These are phyloP conservation scores for Aphanomyces cochlioides DNA, from an alignment of 352 stramenopile genomes.

Conservation along the genomic window DNA sequence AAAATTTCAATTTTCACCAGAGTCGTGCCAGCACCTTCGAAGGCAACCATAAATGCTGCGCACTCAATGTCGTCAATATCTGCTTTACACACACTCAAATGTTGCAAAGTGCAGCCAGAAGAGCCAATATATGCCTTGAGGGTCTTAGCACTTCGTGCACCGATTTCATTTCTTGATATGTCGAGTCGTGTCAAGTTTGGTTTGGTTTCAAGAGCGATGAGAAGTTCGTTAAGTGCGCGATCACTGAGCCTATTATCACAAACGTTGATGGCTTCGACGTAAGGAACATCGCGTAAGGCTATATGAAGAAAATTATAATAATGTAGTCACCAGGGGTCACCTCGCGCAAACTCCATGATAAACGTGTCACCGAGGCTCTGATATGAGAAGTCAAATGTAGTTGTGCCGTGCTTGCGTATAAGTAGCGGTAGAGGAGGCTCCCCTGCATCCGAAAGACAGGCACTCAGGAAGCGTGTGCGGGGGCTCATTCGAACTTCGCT, in stretches of 20 bases:
- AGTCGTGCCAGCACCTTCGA: constrained; percentile 39
- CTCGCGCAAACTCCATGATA: constrained; percentile 55
- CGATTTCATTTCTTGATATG: constrained; percentile 61
- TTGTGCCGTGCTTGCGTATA: constrained; percentile 54
- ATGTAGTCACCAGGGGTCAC: not conserved
- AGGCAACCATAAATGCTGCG: constrained; percentile 75
- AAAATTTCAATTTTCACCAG: no score
- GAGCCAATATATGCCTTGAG: constrained; percentile 63
- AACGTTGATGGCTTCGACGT: constrained; percentile 64
- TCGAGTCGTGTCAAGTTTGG: constrained; percentile 55
- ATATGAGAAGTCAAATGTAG: constrained; percentile 78
- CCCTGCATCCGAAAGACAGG: constrained; percentile 39
- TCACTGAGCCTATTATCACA: constrained; percentile 58
- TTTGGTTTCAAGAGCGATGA: constrained; percentile 65
- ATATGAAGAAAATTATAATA: not conserved
- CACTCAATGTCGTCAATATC: constrained; percentile 72
- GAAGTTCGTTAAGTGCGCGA: constrained; percentile 43
- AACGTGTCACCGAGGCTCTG: constrained; percentile 71
- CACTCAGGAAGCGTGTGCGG: constrained; percentile 57
- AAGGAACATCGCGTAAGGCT: constrained; percentile 50
- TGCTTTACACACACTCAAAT: constrained; percentile 50
- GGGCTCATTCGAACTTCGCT: constrained; percentile 46
- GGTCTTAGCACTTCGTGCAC: constrained; percentile 40
- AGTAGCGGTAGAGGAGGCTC: constrained; percentile 54
- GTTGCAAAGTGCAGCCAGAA: constrained; percentile 54